These are phyloP conservation scores for Fremontodendron californicum DNA, from an alignment of 345 rosid genomes.

Conservation along the genomic window DNA sequence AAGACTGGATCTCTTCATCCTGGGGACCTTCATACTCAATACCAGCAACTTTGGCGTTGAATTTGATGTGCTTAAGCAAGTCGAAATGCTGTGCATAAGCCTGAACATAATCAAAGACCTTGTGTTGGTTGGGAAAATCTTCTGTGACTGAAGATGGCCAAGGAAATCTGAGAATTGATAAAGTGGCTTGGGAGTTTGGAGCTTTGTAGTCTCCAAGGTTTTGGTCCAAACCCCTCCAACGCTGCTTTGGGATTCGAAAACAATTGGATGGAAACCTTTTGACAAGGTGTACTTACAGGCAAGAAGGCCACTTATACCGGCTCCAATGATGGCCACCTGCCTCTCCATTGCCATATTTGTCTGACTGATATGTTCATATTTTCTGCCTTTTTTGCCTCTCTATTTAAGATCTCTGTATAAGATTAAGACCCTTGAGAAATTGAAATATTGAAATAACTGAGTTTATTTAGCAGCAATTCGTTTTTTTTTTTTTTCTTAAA, in stretches of 20 bases:
- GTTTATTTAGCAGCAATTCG: too few relatives aligned
- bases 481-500: too few relatives aligned
- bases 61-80: conserved; percentile 25
- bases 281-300: conserved; percentile 23
- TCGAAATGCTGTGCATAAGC: conserved; percentile 26
- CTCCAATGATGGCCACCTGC: conserved; percentile 19
- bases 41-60: conserved; percentile 22
- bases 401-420: background rate
- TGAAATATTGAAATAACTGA: too few relatives aligned
- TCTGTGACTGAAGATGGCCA: background rate
- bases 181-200: background rate
- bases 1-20: conserved; percentile 25
- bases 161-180: conserved; percentile 4
- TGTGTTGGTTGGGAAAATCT: conserved; percentile 17
- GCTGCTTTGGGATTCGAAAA: conserved; percentile 15
- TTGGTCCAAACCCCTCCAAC: conserved; percentile 3
- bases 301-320: conserved; percentile 25
- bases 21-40: conserved; percentile 12
- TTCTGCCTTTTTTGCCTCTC: background rate
- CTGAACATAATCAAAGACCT: conserved; percentile 27
- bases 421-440: too few relatives aligned
- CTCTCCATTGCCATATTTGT: conserved; percentile 10
- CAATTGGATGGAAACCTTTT: conserved; percentile 19
- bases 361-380: background rate
- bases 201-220: background rate